A percentile compares a stretch with the other conserved stretches of the same genome.
These are phyloP conservation scores for Citrus mangshanensis DNA, from an alignment of 345 rosid species.

Conservation along the genomic window DNA sequence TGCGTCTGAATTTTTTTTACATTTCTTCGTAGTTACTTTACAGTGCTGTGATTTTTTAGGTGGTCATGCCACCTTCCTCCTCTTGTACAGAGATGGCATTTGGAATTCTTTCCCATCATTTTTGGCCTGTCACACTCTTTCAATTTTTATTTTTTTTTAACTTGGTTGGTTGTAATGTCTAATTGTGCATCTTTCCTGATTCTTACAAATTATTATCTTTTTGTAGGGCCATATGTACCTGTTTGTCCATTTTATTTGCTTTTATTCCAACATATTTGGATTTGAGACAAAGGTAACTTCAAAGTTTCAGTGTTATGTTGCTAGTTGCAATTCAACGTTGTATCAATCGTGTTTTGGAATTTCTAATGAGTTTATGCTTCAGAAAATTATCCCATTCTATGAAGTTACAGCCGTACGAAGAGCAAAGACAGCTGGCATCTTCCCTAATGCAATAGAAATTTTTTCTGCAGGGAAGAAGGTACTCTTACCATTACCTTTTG, in stretches of 20 bases:
- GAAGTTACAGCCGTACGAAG: constrained; percentile 73
- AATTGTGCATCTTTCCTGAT: constrained; percentile 1
- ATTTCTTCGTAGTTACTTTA: neutral
- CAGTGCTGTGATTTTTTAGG: neutral
- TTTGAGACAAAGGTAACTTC: constrained; percentile 91
- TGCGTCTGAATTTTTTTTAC: neutral
- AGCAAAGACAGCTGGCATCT: constrained; percentile 96
- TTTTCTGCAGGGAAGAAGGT: constrained; percentile 87
- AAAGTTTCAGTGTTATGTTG: neutral
- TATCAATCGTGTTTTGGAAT: constrained; percentile 15
- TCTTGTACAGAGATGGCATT: neutral
- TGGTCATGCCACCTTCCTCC: neutral
- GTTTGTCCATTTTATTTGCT: constrained; percentile 73
- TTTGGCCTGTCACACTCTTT: neutral
- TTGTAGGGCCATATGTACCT: constrained; percentile 97
- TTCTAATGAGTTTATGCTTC: constrained; percentile 21
- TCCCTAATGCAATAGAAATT: constrained; percentile 93
- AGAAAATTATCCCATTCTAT: constrained; percentile 73
- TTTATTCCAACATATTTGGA: constrained; percentile 98
- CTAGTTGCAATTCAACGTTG: neutral
- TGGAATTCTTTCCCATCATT: neutral
- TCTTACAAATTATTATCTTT: constrained; percentile 14
- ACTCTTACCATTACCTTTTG: constrained; percentile 13
- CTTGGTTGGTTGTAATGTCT: neutral
- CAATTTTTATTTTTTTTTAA: neutral